These are phyloP conservation scores for Phytophthora pistaciae DNA, from an alignment of 352 stramenopile genomes.

Conservation along the genomic window DNA sequence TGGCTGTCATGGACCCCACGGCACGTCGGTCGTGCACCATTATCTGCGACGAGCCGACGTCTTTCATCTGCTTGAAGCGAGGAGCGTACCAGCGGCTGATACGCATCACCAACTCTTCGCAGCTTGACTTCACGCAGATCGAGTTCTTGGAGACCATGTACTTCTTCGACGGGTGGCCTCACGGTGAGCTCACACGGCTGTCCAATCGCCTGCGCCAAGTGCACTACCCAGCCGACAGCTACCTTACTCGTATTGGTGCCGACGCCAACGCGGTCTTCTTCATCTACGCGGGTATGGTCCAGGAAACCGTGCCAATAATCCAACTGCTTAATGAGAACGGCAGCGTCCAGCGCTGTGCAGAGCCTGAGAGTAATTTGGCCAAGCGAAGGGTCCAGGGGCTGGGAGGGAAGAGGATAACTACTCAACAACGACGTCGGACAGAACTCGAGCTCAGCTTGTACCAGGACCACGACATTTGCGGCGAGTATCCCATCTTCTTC, in stretches of 20 bases:
- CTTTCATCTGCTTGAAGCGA: conserved; percentile 89
- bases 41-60: conserved; percentile 70
- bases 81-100: conserved; percentile 86
- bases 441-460: conserved; percentile 82
- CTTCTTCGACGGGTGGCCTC: conserved; percentile 82
- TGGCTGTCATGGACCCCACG: conserved; percentile 85
- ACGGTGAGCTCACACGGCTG: conserved; percentile 74
- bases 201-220: conserved; percentile 76
- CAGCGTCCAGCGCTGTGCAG: conserved; percentile 47
- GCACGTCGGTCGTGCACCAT: conserved; percentile 79
- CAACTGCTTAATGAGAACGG: conserved; percentile 76
- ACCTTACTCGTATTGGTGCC: conserved; percentile 72
- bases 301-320: conserved; percentile 78
- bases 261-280: conserved; percentile 83
- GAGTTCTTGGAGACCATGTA: conserved; percentile 86
- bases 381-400: conserved; percentile 40
- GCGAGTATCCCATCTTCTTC: conserved; percentile 72
- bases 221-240: conserved; percentile 70
- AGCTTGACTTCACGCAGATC: conserved; percentile 85
- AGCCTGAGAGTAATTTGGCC: conserved; percentile 39
- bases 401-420: conserved; percentile 32
- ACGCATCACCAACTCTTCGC: conserved; percentile 81
- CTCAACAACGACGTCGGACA: conserved; percentile 55
- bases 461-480: conserved; percentile 85
- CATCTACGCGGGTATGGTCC: conserved; percentile 81